Evolutionary conservation across 192 early-diverging fungal species (phyloP).

Genomic region (Funneliformis mosseae): DNA sequence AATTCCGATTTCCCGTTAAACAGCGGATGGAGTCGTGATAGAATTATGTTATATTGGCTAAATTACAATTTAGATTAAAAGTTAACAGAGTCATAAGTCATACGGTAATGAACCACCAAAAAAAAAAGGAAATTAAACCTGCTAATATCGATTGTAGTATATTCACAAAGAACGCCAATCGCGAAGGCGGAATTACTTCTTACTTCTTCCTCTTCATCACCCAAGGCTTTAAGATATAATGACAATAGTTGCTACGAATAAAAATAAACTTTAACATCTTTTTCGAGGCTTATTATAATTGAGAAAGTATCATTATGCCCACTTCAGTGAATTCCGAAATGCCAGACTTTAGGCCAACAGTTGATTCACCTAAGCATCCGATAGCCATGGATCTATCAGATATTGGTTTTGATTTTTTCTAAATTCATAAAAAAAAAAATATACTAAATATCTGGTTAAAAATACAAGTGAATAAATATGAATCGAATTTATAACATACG

Average conservation of each 20-base stretch:
- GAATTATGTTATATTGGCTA: conserved; percentile 63
- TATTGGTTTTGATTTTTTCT: conserved; percentile 64
- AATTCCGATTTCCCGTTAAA: conserved; percentile 55
- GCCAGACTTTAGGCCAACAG: conserved; percentile 63
- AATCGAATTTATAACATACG: conserved; percentile 39
- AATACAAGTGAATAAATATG: neutral
- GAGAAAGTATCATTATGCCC: conserved; percentile 23
- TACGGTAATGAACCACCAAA: neutral
- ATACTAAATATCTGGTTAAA: neutral
- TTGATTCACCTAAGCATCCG: conserved; percentile 83
- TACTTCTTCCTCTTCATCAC: conserved; percentile 81
- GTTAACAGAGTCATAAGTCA: neutral
- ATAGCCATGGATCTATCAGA: conserved; percentile 90
- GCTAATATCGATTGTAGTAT: conserved; percentile 45
- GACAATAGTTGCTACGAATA: conserved; percentile 59
- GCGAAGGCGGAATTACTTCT: conserved; percentile 86
- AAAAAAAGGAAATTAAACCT: conserved; percentile 40
- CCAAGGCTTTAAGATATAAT: conserved; percentile 69
- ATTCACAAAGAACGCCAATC: conserved; percentile 69
- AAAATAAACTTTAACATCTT: neutral
- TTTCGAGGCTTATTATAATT: neutral
- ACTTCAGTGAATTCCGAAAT: conserved; percentile 63
- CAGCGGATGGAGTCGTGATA: conserved; percentile 66
- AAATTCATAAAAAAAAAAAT: conserved; percentile 7
- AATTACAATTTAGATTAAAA: neutral